Base-by-base conservation (phyloP, 305 asterid genomes). In the Solanum hybrid region DNA sequence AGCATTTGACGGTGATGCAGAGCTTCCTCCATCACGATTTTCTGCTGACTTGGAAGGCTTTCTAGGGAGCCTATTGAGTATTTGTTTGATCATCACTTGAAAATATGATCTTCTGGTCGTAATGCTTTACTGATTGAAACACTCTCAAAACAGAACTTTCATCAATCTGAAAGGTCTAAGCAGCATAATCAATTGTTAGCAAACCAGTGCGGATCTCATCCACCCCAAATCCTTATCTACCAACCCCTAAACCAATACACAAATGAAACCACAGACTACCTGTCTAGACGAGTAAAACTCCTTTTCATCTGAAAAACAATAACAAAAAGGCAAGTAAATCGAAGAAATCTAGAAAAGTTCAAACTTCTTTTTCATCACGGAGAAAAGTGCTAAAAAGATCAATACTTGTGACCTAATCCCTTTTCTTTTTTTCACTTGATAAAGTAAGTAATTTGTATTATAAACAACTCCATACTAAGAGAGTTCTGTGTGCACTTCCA, bases 51-150 rank as follows among this genome's bases (percentile, higher is more conserved):
- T 97, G 89, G 93, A 91, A 80, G 97, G 98, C 93, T 97, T 97
- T 91, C 95, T 91, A 12, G 99, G 99, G 89, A 97, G 96, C 95
- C 93, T 95, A 92, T 95, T 97, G 78, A 97, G 97, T 89, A 97
- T 96, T 88, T 96, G 97, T 87, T 95, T 97, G 88, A 97, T 94
- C 99, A 97, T 97, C 91, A 93, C 95, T 94, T n/a, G 79, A 71
- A 89, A 51, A 77, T 86, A 88, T 17, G 26, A 34, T 13, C 34
- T 24, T 36, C 31, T 87, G 40, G 89, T 40, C 10, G 76, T 77
- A 78, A 72, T 78, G 73, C 9, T 85, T 22, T 71, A 80, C 69
- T 85, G 90, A 88, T 15, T 34, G 79, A 56, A 51, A 51, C 29
- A 35, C 76, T 26, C 76, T 38, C 84, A 10, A 78, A 36, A 78